A percentile compares a stretch with the other conserved stretches of the same genome.
Evolutionary conservation across 2,329 filamentous ascomycete species (phyloP).

Genomic region (Massarina eburnea): DNA sequence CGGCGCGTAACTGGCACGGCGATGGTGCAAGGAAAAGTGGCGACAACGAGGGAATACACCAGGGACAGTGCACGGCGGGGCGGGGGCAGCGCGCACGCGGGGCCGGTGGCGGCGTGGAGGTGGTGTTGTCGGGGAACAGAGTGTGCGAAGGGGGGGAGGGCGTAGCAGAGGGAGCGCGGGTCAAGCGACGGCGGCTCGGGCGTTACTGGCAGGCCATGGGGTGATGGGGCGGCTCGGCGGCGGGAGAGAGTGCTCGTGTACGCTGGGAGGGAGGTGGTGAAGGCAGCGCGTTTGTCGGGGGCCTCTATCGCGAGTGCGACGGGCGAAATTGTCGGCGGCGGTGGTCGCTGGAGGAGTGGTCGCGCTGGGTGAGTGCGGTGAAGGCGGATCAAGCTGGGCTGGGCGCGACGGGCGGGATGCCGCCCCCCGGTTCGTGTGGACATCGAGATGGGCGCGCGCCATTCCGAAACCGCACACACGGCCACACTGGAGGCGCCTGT

Average conservation of each 20-base stretch:
- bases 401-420: slow-evolving; percentile 11
- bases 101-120: slow-evolving; percentile 12
- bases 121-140: slow-evolving; percentile 12
- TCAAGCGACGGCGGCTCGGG: slow-evolving; percentile 17
- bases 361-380: slow-evolving; percentile 15
- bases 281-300: slow-evolving; percentile 18
- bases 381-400: slow-evolving; percentile 6
- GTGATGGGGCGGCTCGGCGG: slow-evolving; percentile 8
- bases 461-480: no score
- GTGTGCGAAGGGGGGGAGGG: no score
- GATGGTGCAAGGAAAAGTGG: no score
- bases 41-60: no score
- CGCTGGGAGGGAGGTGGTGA: slow-evolving; percentile 13
- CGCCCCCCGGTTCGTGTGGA: not conserved
- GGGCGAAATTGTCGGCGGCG: slow-evolving; percentile 23
- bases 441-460: no score
- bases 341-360: slow-evolving; percentile 18
- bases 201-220: slow-evolving; percentile 19
- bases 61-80: slow-evolving; percentile 9
- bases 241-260: slow-evolving; percentile 1
- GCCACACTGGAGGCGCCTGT: no score
- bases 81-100: slow-evolving; percentile 10
- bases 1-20: slow-evolving; percentile 23
- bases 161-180: slow-evolving; percentile 16
- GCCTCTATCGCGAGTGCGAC: slow-evolving; percentile 22